These are phyloP conservation scores for Lichtheimia corymbifera DNA, from an alignment of 371 early-diverging fungal genomes.

Conservation along the genomic window DNA sequence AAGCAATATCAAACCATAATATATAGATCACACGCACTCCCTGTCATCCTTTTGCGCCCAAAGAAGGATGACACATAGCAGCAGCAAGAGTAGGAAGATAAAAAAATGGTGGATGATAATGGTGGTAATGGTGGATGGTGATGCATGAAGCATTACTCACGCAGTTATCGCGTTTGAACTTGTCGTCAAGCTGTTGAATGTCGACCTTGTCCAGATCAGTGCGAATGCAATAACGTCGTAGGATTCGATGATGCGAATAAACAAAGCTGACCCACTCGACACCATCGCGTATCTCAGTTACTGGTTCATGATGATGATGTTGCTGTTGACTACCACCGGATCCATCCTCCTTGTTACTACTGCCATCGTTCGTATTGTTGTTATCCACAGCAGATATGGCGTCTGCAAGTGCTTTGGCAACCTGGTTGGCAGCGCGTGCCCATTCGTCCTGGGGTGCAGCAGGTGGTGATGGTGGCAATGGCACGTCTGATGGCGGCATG, in stretches of 20 bases:
- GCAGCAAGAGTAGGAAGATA: background rate
- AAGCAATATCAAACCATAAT: constrained; percentile 6
- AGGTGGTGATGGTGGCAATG: constrained; percentile 4
- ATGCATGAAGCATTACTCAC: constrained; percentile 44
- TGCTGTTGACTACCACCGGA: background rate
- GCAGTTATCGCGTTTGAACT: constrained; percentile 81
- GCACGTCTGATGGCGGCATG: constrained; percentile 5
- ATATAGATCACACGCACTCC: constrained; percentile 13
- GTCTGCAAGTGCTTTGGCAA: constrained; percentile 25
- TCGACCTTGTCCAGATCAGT: constrained; percentile 82
- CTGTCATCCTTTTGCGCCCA: constrained; percentile 11
- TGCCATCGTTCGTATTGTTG: background rate
- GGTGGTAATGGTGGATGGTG: background rate
- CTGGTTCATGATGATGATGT: constrained; percentile 31
- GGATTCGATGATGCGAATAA: constrained; percentile 65
- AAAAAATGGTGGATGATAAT: no score
- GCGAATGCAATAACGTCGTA: constrained; percentile 73
- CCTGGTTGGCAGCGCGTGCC: constrained; percentile 22
- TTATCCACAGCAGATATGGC: constrained; percentile 16
- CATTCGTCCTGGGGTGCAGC: constrained; percentile 11
- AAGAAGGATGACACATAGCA: constrained; percentile 4
- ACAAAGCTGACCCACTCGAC: constrained; percentile 75
- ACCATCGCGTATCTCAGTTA: constrained; percentile 55
- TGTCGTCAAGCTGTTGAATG: constrained; percentile 64
- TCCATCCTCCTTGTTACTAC: constrained; percentile 5